Conservation (phyloP, 345 rosid species). For the Dimocarpus longan region DNA sequence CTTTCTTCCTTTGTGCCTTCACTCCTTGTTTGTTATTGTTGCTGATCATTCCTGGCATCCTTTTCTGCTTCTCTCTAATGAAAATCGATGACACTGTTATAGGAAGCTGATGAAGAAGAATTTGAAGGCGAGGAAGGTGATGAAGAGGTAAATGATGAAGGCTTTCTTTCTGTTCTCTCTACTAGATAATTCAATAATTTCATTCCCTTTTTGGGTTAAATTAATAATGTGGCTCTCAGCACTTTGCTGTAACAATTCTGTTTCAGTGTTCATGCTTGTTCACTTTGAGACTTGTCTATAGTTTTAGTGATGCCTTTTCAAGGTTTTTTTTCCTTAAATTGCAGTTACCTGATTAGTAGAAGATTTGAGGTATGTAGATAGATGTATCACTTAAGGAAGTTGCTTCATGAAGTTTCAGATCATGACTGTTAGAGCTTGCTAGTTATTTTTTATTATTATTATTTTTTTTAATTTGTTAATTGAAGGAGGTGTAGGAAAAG, state of each 20-base stretch:
- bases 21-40: neutral
- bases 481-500: neutral
- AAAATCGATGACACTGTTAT: constrained; percentile 15
- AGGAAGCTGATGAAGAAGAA: constrained; percentile 82
- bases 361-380: too few species aligned
- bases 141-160: constrained; percentile 49
- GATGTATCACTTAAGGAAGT: too few species aligned
- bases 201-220: neutral
- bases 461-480: neutral
- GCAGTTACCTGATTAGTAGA: too few species aligned
- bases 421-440: too few species aligned
- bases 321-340: neutral
- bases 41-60: neutral
- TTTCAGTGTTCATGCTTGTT: neutral
- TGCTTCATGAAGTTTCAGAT: too few species aligned
- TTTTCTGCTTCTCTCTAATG: constrained; percentile 12
- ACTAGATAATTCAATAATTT: neutral
- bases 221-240: neutral
- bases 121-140: constrained; percentile 60
- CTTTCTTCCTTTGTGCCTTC: constrained; percentile 1
- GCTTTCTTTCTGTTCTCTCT: neutral
- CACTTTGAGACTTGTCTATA: too few species aligned
- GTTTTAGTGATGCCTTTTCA: neutral
- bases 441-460: too few species aligned
- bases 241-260: neutral